Conservation (phyloP, 192 early-diverging fungal genomes). For the Coemansia sp. region DNA sequence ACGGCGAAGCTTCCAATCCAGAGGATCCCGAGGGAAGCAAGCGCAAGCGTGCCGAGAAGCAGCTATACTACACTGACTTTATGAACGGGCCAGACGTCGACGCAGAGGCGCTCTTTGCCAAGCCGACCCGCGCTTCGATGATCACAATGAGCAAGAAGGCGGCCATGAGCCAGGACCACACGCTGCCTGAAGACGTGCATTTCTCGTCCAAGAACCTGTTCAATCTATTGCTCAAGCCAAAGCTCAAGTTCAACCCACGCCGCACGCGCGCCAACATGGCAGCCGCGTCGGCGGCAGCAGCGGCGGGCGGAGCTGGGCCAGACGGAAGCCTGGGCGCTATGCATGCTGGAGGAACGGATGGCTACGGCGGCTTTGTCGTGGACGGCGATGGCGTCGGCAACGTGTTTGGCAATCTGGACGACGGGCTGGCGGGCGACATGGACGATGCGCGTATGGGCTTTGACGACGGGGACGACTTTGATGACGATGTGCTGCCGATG, state of each 20-base stretch:
- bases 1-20: slow-evolving; percentile 14
- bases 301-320: slow-evolving; percentile 5
- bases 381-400: slow-evolving; percentile 38
- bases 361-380: slow-evolving; percentile 43
- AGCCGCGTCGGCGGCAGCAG: slow-evolving; percentile 1
- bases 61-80: slow-evolving; percentile 60
- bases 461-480: slow-evolving; percentile 45
- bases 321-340: slow-evolving; percentile 9
- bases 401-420: slow-evolving; percentile 24
- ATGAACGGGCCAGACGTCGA: slow-evolving; percentile 57
- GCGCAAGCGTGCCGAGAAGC: slow-evolving; percentile 54
- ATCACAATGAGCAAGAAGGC: slow-evolving; percentile 61
- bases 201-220: slow-evolving; percentile 66
- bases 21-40: slow-evolving; percentile 41
- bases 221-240: slow-evolving; percentile 56
- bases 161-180: slow-evolving; percentile 55
- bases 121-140: slow-evolving; percentile 37
- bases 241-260: slow-evolving; percentile 51
- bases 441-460: slow-evolving; percentile 28
- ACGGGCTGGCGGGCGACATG: slow-evolving; percentile 14
- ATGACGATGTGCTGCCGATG: slow-evolving; percentile 23
- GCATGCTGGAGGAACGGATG: slow-evolving; percentile 11
- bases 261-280: slow-evolving; percentile 12
- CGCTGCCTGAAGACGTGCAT: slow-evolving; percentile 83
- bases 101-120: slow-evolving; percentile 70